phyloP scores from a whole-genome alignment of 805 yeast genomes.

The Starmera caribaea region DNA sequence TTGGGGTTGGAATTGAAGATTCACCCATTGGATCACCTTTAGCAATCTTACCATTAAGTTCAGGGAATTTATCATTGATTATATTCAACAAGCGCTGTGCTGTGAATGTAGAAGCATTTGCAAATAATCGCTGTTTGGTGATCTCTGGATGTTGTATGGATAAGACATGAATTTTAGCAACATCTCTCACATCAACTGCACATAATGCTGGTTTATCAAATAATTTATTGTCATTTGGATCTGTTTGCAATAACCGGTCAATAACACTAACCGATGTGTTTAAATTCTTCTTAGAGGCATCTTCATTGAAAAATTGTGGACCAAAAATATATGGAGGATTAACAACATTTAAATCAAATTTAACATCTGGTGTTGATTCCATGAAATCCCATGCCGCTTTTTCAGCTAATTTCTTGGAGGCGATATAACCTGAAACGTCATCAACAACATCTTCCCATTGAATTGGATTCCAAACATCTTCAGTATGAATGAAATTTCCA shows the following conservation, averaged over 20 bases:
- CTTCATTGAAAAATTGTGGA: slow-evolving; percentile 32
- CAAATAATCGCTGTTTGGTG: slow-evolving; percentile 19
- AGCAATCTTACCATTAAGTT: slow-evolving; percentile 30
- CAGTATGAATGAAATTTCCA: slow-evolving; percentile 15
- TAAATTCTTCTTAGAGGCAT: slow-evolving; percentile 21
- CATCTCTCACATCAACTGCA: slow-evolving; percentile 45
- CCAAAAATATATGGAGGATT: slow-evolving; percentile 34
- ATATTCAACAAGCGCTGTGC: slow-evolving; percentile 12
- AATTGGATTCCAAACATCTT: slow-evolving; percentile 25
- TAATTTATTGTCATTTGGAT: slow-evolving; percentile 3
- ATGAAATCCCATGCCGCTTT: slow-evolving; percentile 38
- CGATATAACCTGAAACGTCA: slow-evolving; percentile 22
- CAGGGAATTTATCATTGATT: slow-evolving; percentile 28
- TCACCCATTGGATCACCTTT: slow-evolving; percentile 22
- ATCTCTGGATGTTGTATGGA: slow-evolving; percentile 28
- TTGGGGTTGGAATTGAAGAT: not conserved
- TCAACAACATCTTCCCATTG: slow-evolving; percentile 12
- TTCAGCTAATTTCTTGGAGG: slow-evolving; percentile 47
- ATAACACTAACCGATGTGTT: slow-evolving; percentile 24
- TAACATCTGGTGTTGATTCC: slow-evolving; percentile 23
- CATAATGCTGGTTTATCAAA: slow-evolving; percentile 18
- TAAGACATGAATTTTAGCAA: slow-evolving; percentile 39
- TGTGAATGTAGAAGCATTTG: slow-evolving; percentile 5
- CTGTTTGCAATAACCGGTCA: slow-evolving; percentile 10
- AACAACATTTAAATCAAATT: slow-evolving; percentile 26